These are phyloP conservation scores for Penicillium pancosmium DNA, from an alignment of 495 filamentous ascomycete species.

Conservation along the genomic window DNA sequence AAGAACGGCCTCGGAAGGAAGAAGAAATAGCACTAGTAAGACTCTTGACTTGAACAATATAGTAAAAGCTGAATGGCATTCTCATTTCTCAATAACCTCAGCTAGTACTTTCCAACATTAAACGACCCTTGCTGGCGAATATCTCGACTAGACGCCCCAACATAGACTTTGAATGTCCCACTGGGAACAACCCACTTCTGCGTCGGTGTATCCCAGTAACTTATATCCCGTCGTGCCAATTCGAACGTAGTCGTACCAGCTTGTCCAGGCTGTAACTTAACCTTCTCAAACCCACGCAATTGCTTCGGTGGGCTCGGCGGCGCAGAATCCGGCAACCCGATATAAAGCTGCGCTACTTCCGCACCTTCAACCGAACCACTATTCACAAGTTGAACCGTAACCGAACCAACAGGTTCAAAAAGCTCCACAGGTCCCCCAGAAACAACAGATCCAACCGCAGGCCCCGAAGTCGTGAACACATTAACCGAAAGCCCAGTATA, in stretches of 20 bases:
- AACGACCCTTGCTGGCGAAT: conserved; percentile 25
- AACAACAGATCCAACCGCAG: conserved; percentile 39
- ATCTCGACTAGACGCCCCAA: conserved; percentile 56
- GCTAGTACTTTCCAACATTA: not conserved
- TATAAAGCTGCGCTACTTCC: conserved; percentile 68
- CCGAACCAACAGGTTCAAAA: conserved; percentile 55
- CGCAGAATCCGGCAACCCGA: conserved; percentile 51
- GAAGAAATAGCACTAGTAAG: not conserved
- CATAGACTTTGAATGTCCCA: conserved; percentile 48
- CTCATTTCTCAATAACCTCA: not conserved
- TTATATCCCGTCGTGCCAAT: conserved; percentile 64
- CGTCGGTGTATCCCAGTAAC: conserved; percentile 62
- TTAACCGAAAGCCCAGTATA: conserved; percentile 49
- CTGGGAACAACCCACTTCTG: conserved; percentile 67
- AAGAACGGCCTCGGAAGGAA: not conserved
- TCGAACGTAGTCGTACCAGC: conserved; percentile 52
- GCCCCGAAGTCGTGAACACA: conserved; percentile 30
- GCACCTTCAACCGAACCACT: conserved; percentile 52
- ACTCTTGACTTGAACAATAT: not conserved
- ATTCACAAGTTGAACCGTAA: conserved; percentile 53
- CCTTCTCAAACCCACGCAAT: conserved; percentile 67
- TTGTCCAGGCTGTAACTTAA: conserved; percentile 42
- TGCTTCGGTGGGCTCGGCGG: conserved; percentile 28
- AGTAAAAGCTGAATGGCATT: not conserved
- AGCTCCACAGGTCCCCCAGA: conserved; percentile 61